Evolutionary conservation across 108 stramenopile species (phyloP).

Genomic region (Skeletonema tropicum): DNA sequence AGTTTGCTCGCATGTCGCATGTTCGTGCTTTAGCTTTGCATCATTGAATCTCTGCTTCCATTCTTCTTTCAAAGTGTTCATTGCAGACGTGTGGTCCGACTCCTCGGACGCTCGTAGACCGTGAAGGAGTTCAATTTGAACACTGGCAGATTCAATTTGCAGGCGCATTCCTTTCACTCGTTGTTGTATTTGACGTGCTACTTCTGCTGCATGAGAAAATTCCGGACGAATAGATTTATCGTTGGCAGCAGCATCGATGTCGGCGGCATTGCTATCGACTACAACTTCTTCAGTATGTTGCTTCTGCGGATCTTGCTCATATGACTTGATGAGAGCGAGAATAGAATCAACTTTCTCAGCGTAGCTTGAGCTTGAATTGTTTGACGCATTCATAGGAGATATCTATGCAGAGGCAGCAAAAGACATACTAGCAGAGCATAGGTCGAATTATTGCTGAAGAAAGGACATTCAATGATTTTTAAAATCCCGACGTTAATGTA

Average conservation of each 20-base stretch:
- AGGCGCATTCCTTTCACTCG: not conserved
- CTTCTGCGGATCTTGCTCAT: not conserved
- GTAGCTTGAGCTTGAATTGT: not conserved
- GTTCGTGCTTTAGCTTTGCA: conserved; percentile 20
- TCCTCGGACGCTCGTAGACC: conserved; percentile 7
- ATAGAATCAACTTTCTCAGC: conserved; percentile 3
- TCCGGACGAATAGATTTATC: not conserved
- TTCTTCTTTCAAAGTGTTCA: conserved; percentile 26
- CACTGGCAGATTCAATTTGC: not conserved
- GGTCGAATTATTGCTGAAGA: too few relatives aligned
- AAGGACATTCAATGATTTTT: too few relatives aligned
- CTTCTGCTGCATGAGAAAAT: not conserved
- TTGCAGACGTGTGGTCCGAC: conserved; percentile 24
- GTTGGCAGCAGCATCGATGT: not conserved
- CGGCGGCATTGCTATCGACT: not conserved
- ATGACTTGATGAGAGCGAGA: not conserved
- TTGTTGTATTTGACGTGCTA: not conserved
- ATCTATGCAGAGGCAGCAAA: too few relatives aligned
- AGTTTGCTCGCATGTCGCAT: conserved; percentile 21
- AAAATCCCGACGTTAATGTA: too few relatives aligned
- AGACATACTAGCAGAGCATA: too few relatives aligned
- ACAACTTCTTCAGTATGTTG: not conserved
- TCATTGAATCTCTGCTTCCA: conserved; percentile 16
- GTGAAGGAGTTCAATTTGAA: not conserved
- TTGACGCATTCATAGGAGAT: not conserved